Evolutionary conservation across 192 early-diverging fungal species (phyloP), one percentile per base, ranked within the genome.

Genomic region (Backusella mclennaniae): DNA sequence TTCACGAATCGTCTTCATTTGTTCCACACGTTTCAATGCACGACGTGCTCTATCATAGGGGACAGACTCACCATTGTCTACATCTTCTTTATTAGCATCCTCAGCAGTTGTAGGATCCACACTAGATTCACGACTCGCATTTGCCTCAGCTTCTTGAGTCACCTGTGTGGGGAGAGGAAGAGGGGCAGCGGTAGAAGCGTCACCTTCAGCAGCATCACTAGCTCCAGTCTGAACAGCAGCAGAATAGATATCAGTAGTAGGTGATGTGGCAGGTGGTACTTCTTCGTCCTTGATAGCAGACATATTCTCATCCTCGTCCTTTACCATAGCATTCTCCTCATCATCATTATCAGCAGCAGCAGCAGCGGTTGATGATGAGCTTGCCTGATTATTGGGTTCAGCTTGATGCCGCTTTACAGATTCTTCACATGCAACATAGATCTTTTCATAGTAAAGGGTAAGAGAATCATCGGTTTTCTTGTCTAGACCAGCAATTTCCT

Each of bases 1-100:
- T 71, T 91, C 89, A 36, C 93, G 81, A 12, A 95, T 86, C 9
- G 77, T 87, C 35, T 88, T 90, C 90, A 95, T 92, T 63, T 87
- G 85, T 23, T 87, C 90, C 12, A 95, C 84, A 35, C 92, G 83
- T 74, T 93, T 93, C 31, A 93, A 41, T 7, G 93, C 73, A 70
- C 90, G 89, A 59, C 89, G 88, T 19, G 93, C 92, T 66, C 88
- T 89, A 56, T 93, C 93, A 66, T 88, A 82, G 35, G 90, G 90
- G 4, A 92, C 85, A 14, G 80, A 73, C 77, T 90, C 90, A 17
- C 81, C 79, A 35, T 78, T 76, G 23, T 79, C 77, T 14, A 78
- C 84, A 49, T 85, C 83, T 8, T 82, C 76, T 19, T 84, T 86
- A 19, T 82, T 79, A 14, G 73, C 73, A n/a, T 86, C 82, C 12